Conservation (phyloP, 345 rosid species). For the Pistacia vera region DNA sequence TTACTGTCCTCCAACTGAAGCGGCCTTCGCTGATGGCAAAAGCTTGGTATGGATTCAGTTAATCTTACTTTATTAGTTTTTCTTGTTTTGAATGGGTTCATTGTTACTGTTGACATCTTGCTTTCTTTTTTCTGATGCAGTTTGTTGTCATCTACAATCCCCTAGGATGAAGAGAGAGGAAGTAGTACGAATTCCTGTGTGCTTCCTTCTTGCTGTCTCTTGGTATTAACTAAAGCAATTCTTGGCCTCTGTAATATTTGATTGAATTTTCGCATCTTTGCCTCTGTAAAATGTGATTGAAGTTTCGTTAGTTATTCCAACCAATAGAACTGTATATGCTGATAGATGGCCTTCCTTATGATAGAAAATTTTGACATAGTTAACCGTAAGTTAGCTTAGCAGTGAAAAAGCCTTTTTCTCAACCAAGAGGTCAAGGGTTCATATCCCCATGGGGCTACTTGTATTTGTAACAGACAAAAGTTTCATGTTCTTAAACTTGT, state of each 20-base stretch:
- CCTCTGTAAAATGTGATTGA: neutral
- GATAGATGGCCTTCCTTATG: neutral
- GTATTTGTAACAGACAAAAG: neutral
- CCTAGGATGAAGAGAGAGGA: constrained; percentile 85
- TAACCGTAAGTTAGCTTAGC: neutral
- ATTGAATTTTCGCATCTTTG: neutral
- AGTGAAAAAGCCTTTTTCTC: too few relatives aligned
- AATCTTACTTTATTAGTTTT: constrained; percentile 12
- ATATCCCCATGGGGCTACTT: too few relatives aligned
- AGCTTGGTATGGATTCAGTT: constrained; percentile 57
- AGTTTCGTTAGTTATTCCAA: constrained; percentile 1
- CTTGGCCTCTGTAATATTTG: neutral
- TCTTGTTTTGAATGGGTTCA: constrained; percentile 14
- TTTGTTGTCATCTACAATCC: constrained; percentile 82
- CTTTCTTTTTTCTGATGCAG: constrained; percentile 37
- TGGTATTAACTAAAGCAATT: constrained; percentile 17
- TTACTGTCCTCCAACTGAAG: constrained; percentile 90
- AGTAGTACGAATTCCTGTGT: constrained; percentile 80
- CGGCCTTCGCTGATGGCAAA: constrained; percentile 56
- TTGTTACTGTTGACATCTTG: constrained; percentile 18
- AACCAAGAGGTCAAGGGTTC: too few relatives aligned
- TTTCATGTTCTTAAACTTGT: neutral
- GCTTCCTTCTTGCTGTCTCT: constrained; percentile 14
- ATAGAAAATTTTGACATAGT: neutral
- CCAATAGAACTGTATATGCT: neutral